A percentile compares a stretch with the other conserved stretches of the same genome.
Evolutionary conservation across 2,329 filamentous ascomycete genomes (phyloP).

Genomic region (Diplodia mutila): DNA sequence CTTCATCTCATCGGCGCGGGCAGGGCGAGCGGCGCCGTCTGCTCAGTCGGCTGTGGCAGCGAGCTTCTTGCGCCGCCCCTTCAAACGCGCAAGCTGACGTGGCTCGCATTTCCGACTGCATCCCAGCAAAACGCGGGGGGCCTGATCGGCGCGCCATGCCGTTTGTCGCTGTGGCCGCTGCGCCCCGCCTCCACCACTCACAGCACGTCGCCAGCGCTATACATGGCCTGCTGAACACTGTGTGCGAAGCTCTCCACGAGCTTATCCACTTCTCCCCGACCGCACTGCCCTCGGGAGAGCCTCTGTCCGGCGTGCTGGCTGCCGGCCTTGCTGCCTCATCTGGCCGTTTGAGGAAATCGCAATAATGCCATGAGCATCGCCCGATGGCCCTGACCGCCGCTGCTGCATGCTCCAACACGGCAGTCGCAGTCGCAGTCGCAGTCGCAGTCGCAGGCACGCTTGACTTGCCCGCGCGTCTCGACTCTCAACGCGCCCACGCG

Average conservation of each 20-base stretch:
- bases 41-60: constrained; percentile 11
- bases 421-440: not conserved
- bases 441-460: no score
- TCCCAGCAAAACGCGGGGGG: constrained; percentile 16
- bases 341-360: not conserved
- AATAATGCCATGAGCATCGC: constrained; percentile 10
- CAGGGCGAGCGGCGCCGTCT: constrained; percentile 17
- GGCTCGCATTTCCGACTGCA: constrained; percentile 17
- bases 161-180: not conserved
- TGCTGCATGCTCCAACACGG: constrained; percentile 15
- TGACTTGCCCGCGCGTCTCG: no score
- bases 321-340: constrained; percentile 22
- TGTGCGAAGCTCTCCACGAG: constrained; percentile 5
- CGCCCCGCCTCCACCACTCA: constrained; percentile 13
- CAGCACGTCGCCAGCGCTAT: not conserved
- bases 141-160: constrained; percentile 24
- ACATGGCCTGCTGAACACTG: not conserved
- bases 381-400: not conserved
- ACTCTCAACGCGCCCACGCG: not conserved
- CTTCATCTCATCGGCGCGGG: constrained; percentile 14
- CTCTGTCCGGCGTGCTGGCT: constrained; percentile 3
- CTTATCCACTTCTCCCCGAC: constrained; percentile 14
- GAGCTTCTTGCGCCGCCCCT: constrained; percentile 3
- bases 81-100: constrained; percentile 25
- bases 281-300: not conserved